Evolutionary conservation across 192 early-diverging fungal species (phyloP).

Genomic region (Pilaira anomala): DNA sequence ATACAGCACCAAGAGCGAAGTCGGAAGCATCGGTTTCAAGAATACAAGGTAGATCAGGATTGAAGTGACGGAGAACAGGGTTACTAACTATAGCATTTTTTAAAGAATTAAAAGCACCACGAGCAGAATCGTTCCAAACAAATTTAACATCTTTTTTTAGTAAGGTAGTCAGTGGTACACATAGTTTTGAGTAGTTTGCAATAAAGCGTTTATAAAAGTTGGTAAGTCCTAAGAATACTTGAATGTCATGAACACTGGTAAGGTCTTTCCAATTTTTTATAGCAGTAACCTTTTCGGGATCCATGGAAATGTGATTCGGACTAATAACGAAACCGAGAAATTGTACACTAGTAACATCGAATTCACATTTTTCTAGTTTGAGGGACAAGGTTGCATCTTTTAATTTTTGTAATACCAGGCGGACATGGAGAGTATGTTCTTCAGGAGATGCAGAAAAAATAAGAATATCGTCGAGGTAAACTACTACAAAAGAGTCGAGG

Average conservation of each 20-base stretch:
- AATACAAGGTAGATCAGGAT: neutral
- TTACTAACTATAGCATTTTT: neutral
- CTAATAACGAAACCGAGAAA: conserved; percentile 20
- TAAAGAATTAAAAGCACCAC: neutral
- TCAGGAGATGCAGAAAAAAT: conserved; percentile 32
- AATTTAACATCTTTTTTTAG: conserved; percentile 7
- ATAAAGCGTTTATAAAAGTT: conserved; percentile 35
- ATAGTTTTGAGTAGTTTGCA: conserved; percentile 8
- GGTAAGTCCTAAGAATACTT: conserved; percentile 26
- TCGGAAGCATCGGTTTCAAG: conserved; percentile 24
- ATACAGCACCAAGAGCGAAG: conserved; percentile 9
- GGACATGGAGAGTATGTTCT: conserved; percentile 25
- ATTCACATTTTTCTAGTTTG: conserved; percentile 16
- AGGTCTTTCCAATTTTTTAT: conserved; percentile 3
- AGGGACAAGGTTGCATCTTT: neutral
- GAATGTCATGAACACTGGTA: neutral
- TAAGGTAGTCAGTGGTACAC: conserved; percentile 16
- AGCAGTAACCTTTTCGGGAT: conserved; percentile 1
- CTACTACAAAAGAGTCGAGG: neutral
- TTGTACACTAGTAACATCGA: neutral
- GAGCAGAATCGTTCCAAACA: neutral
- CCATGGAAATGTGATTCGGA: neutral
- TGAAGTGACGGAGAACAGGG: neutral
- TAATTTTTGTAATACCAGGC: neutral
- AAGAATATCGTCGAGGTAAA: conserved; percentile 47